Evolutionary conservation across 1,139 yeast genomes (phyloP).

Genomic region (Blastobotrys capitulatus): DNA sequence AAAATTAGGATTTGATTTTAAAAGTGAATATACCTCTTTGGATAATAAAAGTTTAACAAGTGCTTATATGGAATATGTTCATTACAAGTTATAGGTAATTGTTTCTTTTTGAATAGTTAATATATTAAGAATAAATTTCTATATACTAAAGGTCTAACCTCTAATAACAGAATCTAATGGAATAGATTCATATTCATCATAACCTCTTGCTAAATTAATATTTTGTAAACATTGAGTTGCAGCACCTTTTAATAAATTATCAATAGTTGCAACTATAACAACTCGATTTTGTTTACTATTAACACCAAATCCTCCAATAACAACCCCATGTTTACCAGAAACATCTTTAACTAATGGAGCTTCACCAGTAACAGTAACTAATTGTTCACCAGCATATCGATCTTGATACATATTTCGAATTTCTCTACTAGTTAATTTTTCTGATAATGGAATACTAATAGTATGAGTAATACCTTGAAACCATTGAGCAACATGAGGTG

Average conservation of each 20-base stretch:
- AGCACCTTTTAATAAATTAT: conserved; percentile 94
- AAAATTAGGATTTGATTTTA: background rate
- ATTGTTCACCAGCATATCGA: conserved; percentile 79
- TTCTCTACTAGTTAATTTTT: conserved; percentile 71
- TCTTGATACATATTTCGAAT: conserved; percentile 83
- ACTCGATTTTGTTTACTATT: conserved; percentile 84
- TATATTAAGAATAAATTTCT: no score
- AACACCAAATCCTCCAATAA: conserved; percentile 93
- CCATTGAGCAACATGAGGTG: conserved; percentile 99
- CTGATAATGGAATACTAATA: conserved; percentile 76
- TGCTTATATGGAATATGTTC: background rate
- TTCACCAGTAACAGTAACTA: conserved; percentile 79
- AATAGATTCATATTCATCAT: conserved; percentile 92
- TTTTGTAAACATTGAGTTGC: conserved; percentile 98
- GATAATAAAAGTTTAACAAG: background rate
- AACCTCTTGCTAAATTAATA: conserved; percentile 82
- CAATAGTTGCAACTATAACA: conserved; percentile 91
- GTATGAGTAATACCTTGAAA: conserved; percentile 97
- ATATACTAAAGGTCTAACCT: no score
- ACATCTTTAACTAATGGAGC: conserved; percentile 90
- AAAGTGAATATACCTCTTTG: background rate
- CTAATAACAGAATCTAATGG: conserved; percentile 41
- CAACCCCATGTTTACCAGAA: conserved; percentile 90
- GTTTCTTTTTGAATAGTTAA: no score
- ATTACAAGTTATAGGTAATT: background rate